Conservation (phyloP, 768 basidiomycete species). For the Chlorophyllum brunneum region DNA sequence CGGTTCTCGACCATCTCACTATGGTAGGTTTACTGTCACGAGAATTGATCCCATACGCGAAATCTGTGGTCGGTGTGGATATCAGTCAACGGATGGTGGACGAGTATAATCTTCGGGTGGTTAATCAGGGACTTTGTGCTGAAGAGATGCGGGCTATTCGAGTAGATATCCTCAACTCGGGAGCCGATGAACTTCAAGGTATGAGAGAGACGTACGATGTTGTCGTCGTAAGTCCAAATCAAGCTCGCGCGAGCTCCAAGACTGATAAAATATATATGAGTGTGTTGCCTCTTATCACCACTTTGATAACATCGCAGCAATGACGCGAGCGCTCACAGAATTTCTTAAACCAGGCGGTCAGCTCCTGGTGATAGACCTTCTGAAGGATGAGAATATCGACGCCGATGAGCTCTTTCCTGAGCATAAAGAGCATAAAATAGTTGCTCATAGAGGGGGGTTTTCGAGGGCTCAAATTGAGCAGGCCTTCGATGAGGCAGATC, state of each 20-base stretch:
- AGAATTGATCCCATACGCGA: slow-evolving; percentile 55
- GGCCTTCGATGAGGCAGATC: slow-evolving; percentile 23
- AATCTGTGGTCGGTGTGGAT: slow-evolving; percentile 68
- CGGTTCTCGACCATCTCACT: background rate
- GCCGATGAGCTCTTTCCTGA: slow-evolving; percentile 20
- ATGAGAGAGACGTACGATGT: slow-evolving; percentile 61
- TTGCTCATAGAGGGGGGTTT: slow-evolving; percentile 29
- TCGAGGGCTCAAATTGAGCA: slow-evolving; percentile 19
- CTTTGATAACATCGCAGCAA: slow-evolving; percentile 41
- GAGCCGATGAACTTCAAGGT: slow-evolving; percentile 44
- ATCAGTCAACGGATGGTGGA: slow-evolving; percentile 72
- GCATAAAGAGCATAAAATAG: slow-evolving; percentile 19
- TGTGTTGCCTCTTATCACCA: slow-evolving; percentile 66
- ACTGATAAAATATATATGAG: slow-evolving; percentile 27
- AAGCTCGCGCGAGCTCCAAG: background rate
- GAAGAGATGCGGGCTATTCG: slow-evolving; percentile 69
- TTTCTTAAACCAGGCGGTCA: slow-evolving; percentile 55
- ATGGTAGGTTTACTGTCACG: slow-evolving; percentile 57
- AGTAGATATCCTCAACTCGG: slow-evolving; percentile 25
- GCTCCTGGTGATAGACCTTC: slow-evolving; percentile 52
- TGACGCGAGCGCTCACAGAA: slow-evolving; percentile 42
- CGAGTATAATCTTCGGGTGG: slow-evolving; percentile 53
- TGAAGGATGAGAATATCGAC: slow-evolving; percentile 23
- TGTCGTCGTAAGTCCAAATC: slow-evolving; percentile 48
- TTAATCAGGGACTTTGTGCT: slow-evolving; percentile 55